Conservation (phyloP, 148 eudicot genomes). For the Rhododendron williamsianum region DNA sequence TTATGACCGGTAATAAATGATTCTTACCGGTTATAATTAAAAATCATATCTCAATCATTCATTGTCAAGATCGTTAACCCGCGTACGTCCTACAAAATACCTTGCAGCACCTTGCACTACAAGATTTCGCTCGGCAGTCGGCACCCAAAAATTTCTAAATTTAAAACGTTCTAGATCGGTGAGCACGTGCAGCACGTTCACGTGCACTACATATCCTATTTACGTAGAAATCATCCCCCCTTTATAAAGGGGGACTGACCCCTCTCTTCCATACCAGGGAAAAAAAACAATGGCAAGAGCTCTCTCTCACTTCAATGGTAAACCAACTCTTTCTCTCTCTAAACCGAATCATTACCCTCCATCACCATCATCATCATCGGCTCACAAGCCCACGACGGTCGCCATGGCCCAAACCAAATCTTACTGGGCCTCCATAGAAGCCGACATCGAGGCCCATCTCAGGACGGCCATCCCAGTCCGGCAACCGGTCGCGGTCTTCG, state of each 20-base stretch:
- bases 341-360: neutral
- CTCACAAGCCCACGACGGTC: neutral
- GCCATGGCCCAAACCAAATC: conserved; percentile 18
- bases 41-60: no score
- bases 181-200: neutral
- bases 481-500: conserved; percentile 27
- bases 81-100: no score
- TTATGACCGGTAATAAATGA: no score
- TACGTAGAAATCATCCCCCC: neutral
- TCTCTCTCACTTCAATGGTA: conserved; percentile 12
- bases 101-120: no score
- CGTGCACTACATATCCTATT: neutral
- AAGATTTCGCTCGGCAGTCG: no score
- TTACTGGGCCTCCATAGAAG: conserved; percentile 37
- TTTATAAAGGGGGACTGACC: neutral
- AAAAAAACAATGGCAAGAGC: conserved; percentile 13
- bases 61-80: no score
- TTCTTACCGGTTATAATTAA: no score
- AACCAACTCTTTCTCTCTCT: neutral
- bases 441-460: conserved; percentile 31
- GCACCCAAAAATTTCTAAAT: no score
- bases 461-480: conserved; percentile 30
- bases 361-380: neutral
- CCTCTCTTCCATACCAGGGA: neutral
- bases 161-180: neutral